phyloP scores from a whole-genome alignment of 176 grass and related monocot species.

The Carex littledalei region DNA sequence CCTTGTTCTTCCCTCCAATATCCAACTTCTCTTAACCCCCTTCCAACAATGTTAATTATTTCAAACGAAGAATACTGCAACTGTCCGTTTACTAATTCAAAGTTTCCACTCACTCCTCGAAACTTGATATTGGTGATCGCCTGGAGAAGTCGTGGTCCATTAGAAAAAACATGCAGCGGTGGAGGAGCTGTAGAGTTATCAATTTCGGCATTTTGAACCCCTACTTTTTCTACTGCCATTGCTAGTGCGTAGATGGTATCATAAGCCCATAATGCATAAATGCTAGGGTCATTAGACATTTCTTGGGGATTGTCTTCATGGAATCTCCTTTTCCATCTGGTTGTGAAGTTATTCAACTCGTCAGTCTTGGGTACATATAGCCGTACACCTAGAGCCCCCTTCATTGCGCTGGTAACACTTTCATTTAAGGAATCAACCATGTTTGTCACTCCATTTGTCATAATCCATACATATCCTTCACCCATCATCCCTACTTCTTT shows the following conservation, averaged over 20 bases:
- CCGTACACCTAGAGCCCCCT: conserved; percentile 39
- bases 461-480: conserved; percentile 36
- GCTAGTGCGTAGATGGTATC: conserved; percentile 57
- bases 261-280: conserved; percentile 65
- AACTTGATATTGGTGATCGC: conserved; percentile 14
- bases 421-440: conserved; percentile 34
- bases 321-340: conserved; percentile 42
- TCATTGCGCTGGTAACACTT: conserved; percentile 26
- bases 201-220: background rate
- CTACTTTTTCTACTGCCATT: conserved; percentile 19
- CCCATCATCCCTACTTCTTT: conserved; percentile 40
- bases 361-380: conserved; percentile 29
- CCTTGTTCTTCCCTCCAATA: conserved; percentile 34
- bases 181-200: background rate
- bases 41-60: conserved; percentile 43
- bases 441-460: conserved; percentile 39
- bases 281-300: conserved; percentile 26
- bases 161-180: conserved; percentile 4
- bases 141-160: conserved; percentile 20
- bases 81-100: conserved; percentile 22
- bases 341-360: conserved; percentile 30
- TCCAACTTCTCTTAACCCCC: conserved; percentile 18
- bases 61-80: conserved; percentile 21
- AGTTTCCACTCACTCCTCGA: conserved; percentile 28
- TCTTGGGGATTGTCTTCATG: conserved; percentile 22